phyloP scores from a whole-genome alignment of 345 rosid species.

The Psidium guajava region DNA sequence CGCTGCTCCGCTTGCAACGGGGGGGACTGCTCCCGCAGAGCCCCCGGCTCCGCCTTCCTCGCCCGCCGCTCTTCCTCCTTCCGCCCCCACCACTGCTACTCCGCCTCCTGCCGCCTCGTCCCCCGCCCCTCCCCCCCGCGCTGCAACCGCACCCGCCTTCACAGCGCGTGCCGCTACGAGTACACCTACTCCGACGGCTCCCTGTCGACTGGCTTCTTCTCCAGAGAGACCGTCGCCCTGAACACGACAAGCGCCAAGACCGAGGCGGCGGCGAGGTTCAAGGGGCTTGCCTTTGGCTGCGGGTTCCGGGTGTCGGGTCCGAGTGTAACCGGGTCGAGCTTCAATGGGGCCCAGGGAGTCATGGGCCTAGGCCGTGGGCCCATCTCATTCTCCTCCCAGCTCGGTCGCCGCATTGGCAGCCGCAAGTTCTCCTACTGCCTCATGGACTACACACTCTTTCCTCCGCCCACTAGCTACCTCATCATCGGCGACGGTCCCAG shows the following conservation, averaged over 20 bases:
- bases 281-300: slow-evolving; percentile 57
- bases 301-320: slow-evolving; percentile 71
- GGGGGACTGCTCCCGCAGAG: slow-evolving; percentile 25
- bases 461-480: slow-evolving; percentile 74
- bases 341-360: slow-evolving; percentile 77
- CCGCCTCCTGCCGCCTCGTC: slow-evolving; percentile 42
- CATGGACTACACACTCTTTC: slow-evolving; percentile 72
- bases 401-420: slow-evolving; percentile 69
- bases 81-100: slow-evolving; percentile 60
- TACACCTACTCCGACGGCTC: slow-evolving; percentile 74
- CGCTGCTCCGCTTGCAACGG: slow-evolving; percentile 67
- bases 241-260: slow-evolving; percentile 38
- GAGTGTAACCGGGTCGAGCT: slow-evolving; percentile 48
- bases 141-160: slow-evolving; percentile 48
- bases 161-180: slow-evolving; percentile 72
- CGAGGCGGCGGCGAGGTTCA: slow-evolving; percentile 11
- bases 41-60: slow-evolving; percentile 51
- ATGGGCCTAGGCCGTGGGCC: slow-evolving; percentile 86
- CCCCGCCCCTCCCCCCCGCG: slow-evolving; percentile 25
- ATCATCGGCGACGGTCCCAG: slow-evolving; percentile 30
- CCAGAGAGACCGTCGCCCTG: slow-evolving; percentile 45
- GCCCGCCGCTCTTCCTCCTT: slow-evolving; percentile 75
- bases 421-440: slow-evolving; percentile 77
- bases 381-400: slow-evolving; percentile 67
- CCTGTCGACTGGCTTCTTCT: slow-evolving; percentile 51